Base-by-base conservation (phyloP, 495 filamentous ascomycete species). In the Penicillium parvum region DNA sequence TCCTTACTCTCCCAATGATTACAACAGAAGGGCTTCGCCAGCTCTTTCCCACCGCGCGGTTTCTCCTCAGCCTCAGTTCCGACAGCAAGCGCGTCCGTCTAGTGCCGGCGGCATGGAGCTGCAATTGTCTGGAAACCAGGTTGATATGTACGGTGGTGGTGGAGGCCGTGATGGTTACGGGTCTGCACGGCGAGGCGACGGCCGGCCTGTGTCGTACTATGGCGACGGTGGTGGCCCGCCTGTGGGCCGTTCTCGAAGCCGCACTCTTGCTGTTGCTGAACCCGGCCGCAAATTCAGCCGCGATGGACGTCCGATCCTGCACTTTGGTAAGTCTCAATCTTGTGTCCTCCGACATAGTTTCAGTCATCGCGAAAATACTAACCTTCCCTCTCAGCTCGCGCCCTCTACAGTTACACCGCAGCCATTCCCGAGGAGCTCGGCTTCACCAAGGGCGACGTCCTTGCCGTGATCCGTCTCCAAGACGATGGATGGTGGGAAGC, bases 401-500 rank as follows among this genome's bases (percentile, higher is more conserved):
- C 94, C 33, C 72, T 96, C 71, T 99, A 97, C 66, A 81, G 85
- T 71, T 99, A 99, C 66, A 81, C 83, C 53, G 86, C 92, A 0
- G 90, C 87, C 11, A 99, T 99, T 43, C 86, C 91, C 0, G 92
- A 96, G 55, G 94, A 99, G 63, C 73, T 99, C 22, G 84, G 85
- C 12, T 99, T 99, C 55, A 75, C 78, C 8, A 97, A 97, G 66
- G 94, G 94, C 35, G 94, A 99, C 58, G 74, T 87, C 37, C 69
- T 99, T 6, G 88, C 91, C 1, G 81, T 99, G n/a, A 67, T 95
- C 23, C 75, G 88, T 48, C 79, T 90, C 45, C 94, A 99, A 61
- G 94, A 99, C 65, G 94, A 99, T 58, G 94, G 94, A 8, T 99
- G 94, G 94, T 99, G 94, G 94, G 92, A 97, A 72, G 92, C 94